These are phyloP conservation scores for Anethum foeniculum DNA, from an alignment of 140 eudicot species.

Conservation along the genomic window DNA sequence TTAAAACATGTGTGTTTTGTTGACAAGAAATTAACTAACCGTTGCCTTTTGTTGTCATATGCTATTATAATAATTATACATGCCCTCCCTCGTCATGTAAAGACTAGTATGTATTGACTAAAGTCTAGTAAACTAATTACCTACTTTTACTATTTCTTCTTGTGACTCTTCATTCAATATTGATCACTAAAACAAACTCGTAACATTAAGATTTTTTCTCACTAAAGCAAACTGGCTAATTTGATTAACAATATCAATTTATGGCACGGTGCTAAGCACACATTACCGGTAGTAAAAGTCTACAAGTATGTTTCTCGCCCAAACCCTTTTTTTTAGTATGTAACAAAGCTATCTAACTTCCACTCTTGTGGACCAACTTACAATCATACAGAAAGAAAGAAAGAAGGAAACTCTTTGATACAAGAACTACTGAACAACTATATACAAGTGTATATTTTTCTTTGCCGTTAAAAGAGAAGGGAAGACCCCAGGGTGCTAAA, in stretches of 20 bases:
- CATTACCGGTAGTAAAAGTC: not conserved
- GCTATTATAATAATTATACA: too few relatives aligned
- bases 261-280: not conserved
- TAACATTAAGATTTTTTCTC: too few relatives aligned
- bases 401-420: not conserved
- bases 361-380: not conserved
- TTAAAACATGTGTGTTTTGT: too few relatives aligned
- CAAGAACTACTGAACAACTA: not conserved
- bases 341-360: too few relatives aligned
- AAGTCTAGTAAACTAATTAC: not conserved
- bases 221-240: too few relatives aligned
- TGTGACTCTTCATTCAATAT: not conserved
- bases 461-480: not conserved
- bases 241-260: not conserved
- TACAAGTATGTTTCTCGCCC: not conserved
- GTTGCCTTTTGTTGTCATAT: not conserved
- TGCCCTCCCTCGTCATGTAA: too few relatives aligned
- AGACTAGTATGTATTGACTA: too few relatives aligned
- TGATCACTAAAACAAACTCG: too few relatives aligned
- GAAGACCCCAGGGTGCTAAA: slow-evolving; percentile 4
- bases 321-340: too few relatives aligned
- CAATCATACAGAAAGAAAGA: not conserved
- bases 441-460: not conserved
- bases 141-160: not conserved
- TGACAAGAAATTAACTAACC: slow-evolving; percentile 1